Conservation (phyloP, 768 basidiomycete genomes). For the Polyporus arcularius region DNA sequence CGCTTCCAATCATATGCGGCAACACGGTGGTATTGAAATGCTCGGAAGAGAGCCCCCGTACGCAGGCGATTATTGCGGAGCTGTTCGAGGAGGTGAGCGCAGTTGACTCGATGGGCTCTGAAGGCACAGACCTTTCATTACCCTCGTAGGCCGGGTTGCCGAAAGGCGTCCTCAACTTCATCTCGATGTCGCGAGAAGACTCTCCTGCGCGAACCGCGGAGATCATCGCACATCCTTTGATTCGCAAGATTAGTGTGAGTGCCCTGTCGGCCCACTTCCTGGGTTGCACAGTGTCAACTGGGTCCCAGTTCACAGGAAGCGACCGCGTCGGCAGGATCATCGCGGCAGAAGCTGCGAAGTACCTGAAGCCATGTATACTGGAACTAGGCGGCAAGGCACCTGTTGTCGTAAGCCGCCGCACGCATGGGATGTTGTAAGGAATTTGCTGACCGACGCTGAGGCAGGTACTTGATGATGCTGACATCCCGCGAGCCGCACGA, state of each 20-base stretch:
- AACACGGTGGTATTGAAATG: conserved; percentile 58
- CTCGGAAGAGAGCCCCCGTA: conserved; percentile 51
- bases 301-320: conserved; percentile 54
- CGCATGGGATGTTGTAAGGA: too few species aligned
- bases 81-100: conserved; percentile 43
- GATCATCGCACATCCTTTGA: conserved; percentile 55
- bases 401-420: conserved; percentile 41
- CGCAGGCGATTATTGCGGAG: conserved; percentile 47
- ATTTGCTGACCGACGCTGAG: background rate
- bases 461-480: conserved; percentile 54
- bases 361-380: conserved; percentile 55
- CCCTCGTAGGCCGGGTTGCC: conserved; percentile 57
- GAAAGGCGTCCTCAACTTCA: conserved; percentile 56
- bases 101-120: background rate
- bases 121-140: background rate
- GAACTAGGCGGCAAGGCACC: conserved; percentile 61
- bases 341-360: conserved; percentile 54
- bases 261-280: too few species aligned
- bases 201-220: conserved; percentile 47
- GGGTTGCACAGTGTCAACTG: background rate
- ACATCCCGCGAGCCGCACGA: conserved; percentile 54
- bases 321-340: conserved; percentile 54
- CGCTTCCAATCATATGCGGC: conserved; percentile 51
- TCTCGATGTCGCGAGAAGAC: conserved; percentile 47
- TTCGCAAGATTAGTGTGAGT: conserved; percentile 55